Evolutionary conservation across 208 protist genomes (phyloP), one percentile per base, ranked within the genome.

Genomic region (Acanthamoeba pearcei): DNA sequence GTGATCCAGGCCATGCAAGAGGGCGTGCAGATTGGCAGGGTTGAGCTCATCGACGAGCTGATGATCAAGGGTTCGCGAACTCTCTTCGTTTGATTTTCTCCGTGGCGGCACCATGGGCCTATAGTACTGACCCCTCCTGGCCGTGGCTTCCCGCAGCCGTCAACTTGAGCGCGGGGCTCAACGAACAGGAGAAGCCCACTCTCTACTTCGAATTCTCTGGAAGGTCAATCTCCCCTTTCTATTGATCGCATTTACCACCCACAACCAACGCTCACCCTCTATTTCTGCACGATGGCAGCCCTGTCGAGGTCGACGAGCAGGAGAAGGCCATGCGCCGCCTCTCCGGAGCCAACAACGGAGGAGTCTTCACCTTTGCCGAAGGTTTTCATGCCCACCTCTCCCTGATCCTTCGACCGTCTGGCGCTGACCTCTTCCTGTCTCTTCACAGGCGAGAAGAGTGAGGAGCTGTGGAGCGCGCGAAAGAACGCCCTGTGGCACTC

Each of bases 141-240:
- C 24, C 35, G 72, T 80, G 29, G 19, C 12, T 5, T 15, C 78
- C 1, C 35, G 4, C 35, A 53, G 96, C 96, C 1, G 94, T 97
- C 15, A 98, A 98, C 78, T 55, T 96, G n/a, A 97, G 96, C 94
- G 97, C 95, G 68, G 94, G 93, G 17, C 96, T 97, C 46, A 95
- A 96, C 6, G 89, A 97, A 35, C 64, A 94, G 8, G 95, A 97
- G 27, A 96, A 82, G 57, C 95, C 97, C 46, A 98, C 97, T 2
- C 96, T 98, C 38, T 95, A 98, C 32, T 96, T 99, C 24, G 98
- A 98, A 82, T 98, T 98, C 32, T 64, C 91, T 12, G 96, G 96
- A 24, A 76, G 83, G 74, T 80, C n/a, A 46, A 1, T n/a, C 19
- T 17, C 13, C 66, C 22, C 57, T 24, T 15, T 62, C 12, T 19